phyloP scores from a whole-genome alignment of 768 basidiomycete species.

The Agrocybe pediades region DNA sequence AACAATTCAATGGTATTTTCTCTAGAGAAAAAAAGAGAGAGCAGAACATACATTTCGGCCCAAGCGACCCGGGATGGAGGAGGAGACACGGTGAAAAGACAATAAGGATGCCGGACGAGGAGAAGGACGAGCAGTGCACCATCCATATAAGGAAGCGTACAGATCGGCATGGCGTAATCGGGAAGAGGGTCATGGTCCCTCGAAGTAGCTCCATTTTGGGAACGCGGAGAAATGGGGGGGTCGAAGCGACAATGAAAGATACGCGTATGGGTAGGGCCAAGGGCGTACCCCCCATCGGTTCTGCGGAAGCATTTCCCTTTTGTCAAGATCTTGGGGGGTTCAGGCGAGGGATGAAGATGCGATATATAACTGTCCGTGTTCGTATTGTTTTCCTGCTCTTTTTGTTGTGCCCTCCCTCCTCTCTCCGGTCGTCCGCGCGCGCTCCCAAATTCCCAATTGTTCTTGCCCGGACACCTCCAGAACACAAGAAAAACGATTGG shows the following conservation, averaged over 20 bases:
- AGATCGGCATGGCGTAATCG: constrained; percentile 33
- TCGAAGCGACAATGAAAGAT: too few species aligned
- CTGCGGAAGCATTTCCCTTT: too few species aligned
- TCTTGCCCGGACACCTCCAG: constrained; percentile 47
- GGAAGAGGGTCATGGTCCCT: constrained; percentile 35
- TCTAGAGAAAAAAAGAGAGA: not conserved
- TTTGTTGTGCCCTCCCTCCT: constrained; percentile 60
- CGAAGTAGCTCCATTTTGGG: constrained; percentile 29
- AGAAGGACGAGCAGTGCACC: too few species aligned
- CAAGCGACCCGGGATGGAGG: constrained; percentile 29
- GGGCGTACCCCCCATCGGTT: too few species aligned
- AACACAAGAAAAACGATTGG: constrained; percentile 53
- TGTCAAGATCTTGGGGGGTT: too few species aligned
- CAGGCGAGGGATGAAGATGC: too few species aligned
- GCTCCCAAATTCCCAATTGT: constrained; percentile 64
- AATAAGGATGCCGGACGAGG: too few species aligned
- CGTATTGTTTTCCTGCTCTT: constrained; percentile 61
- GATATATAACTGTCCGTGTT: constrained; percentile 54
- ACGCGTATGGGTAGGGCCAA: too few species aligned
- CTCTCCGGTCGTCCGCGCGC: constrained; percentile 40
- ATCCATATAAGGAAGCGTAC: constrained; percentile 32
- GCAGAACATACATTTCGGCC: constrained; percentile 28
- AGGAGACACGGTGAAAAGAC: constrained; percentile 37
- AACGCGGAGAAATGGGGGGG: too few species aligned
- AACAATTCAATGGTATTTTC: not conserved